Percentiles rank a stretch among this genome's conserved stretches.
Evolutionary conservation across 257 asterid species (phyloP).

Genomic region (Solanum lycopersicoides): DNA sequence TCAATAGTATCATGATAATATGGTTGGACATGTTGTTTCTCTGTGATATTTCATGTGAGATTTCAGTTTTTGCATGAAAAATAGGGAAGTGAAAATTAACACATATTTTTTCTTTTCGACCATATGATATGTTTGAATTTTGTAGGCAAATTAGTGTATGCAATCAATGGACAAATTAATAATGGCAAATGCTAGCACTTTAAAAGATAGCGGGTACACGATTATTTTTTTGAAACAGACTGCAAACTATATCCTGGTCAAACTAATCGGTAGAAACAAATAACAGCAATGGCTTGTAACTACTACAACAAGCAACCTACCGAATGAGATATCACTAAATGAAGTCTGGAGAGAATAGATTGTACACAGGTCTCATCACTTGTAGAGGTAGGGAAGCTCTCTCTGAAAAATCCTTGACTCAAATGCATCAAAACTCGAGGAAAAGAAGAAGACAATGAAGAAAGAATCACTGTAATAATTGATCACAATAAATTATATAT

Average conservation of each 20-base stretch:
- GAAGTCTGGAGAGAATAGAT: no score
- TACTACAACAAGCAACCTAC: no score
- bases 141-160: not conserved
- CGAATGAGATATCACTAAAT: no score
- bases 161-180: not conserved
- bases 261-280: no score
- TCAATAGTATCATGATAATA: not conserved
- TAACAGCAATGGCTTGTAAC: no score
- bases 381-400: no score
- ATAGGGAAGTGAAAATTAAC: not conserved
- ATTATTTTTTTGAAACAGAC: not conserved
- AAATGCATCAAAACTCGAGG: no score
- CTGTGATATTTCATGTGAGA: not conserved
- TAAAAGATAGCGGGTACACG: not conserved
- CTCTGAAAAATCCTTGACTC: no score
- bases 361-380: no score
- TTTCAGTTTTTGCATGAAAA: not conserved
- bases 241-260: not conserved
- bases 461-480: no score
- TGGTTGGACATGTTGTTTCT: not conserved
- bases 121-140: not conserved
- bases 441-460: no score
- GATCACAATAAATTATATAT: no score
- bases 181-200: not conserved
- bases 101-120: not conserved